Conservation (phyloP, 176 grass and related monocot genomes). For the Miscanthus lutarioriparius region DNA sequence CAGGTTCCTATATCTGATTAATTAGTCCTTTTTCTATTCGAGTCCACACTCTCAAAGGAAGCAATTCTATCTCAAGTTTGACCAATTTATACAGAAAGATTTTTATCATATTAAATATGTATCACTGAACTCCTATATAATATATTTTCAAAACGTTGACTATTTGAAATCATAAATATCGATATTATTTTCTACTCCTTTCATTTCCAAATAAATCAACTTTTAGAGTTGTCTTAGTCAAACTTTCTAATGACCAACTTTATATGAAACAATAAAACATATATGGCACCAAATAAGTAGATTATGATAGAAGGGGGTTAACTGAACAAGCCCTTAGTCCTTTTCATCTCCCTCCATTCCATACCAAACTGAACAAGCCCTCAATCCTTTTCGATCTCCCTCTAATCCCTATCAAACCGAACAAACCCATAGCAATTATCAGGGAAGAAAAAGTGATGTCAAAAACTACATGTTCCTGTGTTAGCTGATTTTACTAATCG, state of each 20-base stretch:
- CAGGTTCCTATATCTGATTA: background rate
- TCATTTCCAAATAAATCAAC: background rate
- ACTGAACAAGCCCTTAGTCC: too few species aligned
- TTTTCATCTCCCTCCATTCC: too few species aligned
- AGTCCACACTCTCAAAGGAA: background rate
- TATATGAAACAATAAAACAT: too few species aligned
- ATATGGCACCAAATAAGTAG: too few species aligned
- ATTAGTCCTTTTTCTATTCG: background rate
- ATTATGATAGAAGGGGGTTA: too few species aligned
- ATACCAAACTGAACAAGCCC: too few species aligned
- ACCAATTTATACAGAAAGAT: background rate
- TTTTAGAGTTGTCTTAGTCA: background rate
- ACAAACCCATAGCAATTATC: background rate
- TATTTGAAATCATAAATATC: background rate
- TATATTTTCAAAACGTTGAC: background rate
- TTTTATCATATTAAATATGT: background rate
- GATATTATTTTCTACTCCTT: background rate
- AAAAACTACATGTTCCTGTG: background rate
- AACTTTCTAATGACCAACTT: background rate
- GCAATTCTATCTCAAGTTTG: background rate
- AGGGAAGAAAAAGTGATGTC: background rate
- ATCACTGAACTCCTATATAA: background rate
- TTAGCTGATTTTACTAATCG: background rate
- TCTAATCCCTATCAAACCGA: too few species aligned
- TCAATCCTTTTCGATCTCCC: too few species aligned